Evolutionary conservation across 768 basidiomycete species (phyloP), one percentile per base, ranked within the genome.

Genomic region (Amanita exitialis): DNA sequence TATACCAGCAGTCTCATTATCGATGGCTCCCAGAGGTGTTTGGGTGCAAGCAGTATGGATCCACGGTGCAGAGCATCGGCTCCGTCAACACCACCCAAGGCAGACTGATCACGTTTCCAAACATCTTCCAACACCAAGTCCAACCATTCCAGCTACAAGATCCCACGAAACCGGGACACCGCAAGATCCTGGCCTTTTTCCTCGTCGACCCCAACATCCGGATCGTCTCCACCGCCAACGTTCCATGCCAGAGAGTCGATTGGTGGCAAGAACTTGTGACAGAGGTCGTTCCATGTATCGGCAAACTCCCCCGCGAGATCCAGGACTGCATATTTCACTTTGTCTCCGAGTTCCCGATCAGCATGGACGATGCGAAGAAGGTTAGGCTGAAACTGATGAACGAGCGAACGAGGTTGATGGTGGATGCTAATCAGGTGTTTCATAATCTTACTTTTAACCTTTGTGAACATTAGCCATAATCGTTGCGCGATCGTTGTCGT

Each of bases 51-150:
- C 27, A 5, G 9, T 2, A 10, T 0, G 49, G 43, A 0, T 46
- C 51, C 3, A 39, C 58, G n/a, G 53, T 54, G 28, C 59, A 64
- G 37, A 42, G 57, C n/a, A 52, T 64, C 36, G 69, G 69, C 7
- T 37, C 54, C 5, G 59, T 71, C 6, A 48, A 53, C 7, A 69
- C 59, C 16, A 44, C 39, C 9, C 42, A 56, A 25, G 62, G 64
- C 9, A 59, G 64, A 10, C 60, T 60, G 41, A 55, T 71, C 25
- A 63, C 63, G 4, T 71, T 70, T 56, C 70, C 66, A 16, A 70
- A 70, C 53, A 54, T 65, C 9, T 67, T 64, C 49, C 69, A 71
- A 47, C 67, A 71, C 55, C 59, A 57, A 20, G 66, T 71, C 18
- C 59, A 59, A 27, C 60, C 68, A 4, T 72, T 72, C 56, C 47